phyloP scores from a whole-genome alignment of 2,329 filamentous ascomycete species.

The Diaporthe sp. region DNA sequence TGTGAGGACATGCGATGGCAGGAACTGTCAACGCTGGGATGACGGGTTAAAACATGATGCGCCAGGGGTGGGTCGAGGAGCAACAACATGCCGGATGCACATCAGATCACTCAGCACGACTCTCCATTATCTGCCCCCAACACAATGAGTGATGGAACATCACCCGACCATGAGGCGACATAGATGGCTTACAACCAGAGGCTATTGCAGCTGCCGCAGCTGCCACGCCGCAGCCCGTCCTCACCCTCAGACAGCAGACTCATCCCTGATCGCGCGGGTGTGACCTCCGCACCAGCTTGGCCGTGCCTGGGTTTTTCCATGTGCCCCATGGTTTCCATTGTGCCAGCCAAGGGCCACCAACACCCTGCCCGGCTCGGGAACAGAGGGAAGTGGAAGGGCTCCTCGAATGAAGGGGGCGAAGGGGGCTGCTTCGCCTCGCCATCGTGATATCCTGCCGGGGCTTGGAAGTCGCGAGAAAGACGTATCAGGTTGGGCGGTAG shows the following conservation, averaged over 20 bases:
- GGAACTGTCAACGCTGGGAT: conserved; percentile 15
- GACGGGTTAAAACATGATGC: conserved; percentile 22
- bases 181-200: neutral
- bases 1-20: conserved; percentile 22
- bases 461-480: neutral
- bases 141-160: neutral
- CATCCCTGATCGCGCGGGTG: conserved; percentile 1
- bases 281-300: neutral
- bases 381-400: neutral
- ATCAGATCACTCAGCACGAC: neutral
- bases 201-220: neutral
- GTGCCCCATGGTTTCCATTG: neutral
- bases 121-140: neutral
- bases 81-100: conserved; percentile 12
- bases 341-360: neutral
- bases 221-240: neutral
- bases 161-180: neutral
- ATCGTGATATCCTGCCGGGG: conserved; percentile 12
- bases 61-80: conserved; percentile 2
- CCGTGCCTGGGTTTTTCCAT: neutral
- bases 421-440: conserved; percentile 1
- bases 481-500: conserved; percentile 1
- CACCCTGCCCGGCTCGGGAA: conserved; percentile 8
- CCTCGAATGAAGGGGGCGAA: neutral
- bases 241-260: neutral